These are phyloP conservation scores for Pachyrhizus erosus DNA, from an alignment of 306 rosid species.

Conservation along the genomic window DNA sequence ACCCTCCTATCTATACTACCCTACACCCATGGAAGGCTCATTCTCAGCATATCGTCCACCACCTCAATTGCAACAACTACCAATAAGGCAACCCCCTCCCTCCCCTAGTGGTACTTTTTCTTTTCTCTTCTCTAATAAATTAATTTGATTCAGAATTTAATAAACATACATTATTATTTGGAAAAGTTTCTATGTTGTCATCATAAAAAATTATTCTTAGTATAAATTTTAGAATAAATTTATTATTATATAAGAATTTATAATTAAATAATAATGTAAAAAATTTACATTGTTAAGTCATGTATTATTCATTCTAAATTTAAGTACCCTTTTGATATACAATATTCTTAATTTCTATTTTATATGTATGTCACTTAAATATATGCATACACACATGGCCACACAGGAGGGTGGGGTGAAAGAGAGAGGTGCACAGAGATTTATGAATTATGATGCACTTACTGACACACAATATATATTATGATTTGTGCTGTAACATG, in stretches of 20 bases:
- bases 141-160: background rate
- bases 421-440: constrained; percentile 30
- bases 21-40: constrained; percentile 57
- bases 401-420: constrained; percentile 8
- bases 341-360: background rate
- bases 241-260: too few species aligned
- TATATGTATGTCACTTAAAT: background rate
- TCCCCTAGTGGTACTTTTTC: constrained; percentile 52
- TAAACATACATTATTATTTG: too few species aligned
- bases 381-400: background rate
- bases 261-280: too few species aligned
- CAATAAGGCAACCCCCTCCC: constrained; percentile 56
- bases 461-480: constrained; percentile 44
- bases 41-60: constrained; percentile 49
- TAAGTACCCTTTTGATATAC: background rate
- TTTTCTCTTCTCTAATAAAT: background rate
- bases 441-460: constrained; percentile 33
- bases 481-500: constrained; percentile 42
- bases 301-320: background rate
- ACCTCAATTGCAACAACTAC: constrained; percentile 47
- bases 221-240: too few species aligned
- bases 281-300: too few species aligned
- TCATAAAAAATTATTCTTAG: too few species aligned
- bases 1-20: constrained; percentile 70
- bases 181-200: too few species aligned